Base-by-base conservation (phyloP, 2,329 filamentous ascomycete species). In the Claviceps arundinis region DNA sequence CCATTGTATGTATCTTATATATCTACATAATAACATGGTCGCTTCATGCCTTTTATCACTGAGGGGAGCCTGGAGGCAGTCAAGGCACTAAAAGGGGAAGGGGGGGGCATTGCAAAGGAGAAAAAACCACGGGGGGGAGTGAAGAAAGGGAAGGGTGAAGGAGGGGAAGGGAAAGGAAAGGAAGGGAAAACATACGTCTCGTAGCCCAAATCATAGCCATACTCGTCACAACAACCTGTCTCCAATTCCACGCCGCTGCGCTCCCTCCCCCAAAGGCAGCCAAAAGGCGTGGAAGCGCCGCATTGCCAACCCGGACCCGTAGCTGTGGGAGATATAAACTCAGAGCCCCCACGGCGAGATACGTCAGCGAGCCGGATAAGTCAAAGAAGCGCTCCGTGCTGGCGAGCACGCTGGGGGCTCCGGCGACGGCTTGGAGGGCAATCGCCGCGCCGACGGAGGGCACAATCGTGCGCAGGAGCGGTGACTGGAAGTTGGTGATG, bases 361-460 rank as follows among this genome's bases (percentile, higher is more conserved):
- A 84, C 2, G 82, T 85, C 37, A 83, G 60, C 14, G 80, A 81
- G 47, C 83, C 83, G 2, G 80, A 82, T 47, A 83, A 64, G 62
- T 87, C 84, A 63, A 84, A 87, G 70, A 84, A 84, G 40, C 78
- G 75, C 61, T 87, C 84, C 6, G 78, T 77, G 59, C 80, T 74
- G 37, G 71, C 68, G 26, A 74, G 56, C 55, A 84, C 78, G 5
- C 80, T 84, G 5, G 83, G 83, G 2, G 82, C 62, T 4, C 79
- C 82, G 6, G 80, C 77, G 42, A 74, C 78, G 8, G 75, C 71
- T 67, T 86, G 83, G 47, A 86, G 70, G 1, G 76, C 77, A 58
- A 81, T 81, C 2, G 81, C 81, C 9, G 82, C 74, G 5, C 75
- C 75, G 13, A 84, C 73, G 38, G 75, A 75, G 2, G 82, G 83